phyloP scores from a whole-genome alignment of 345 rosid genomes.

The Sisymbrium altissimum region DNA sequence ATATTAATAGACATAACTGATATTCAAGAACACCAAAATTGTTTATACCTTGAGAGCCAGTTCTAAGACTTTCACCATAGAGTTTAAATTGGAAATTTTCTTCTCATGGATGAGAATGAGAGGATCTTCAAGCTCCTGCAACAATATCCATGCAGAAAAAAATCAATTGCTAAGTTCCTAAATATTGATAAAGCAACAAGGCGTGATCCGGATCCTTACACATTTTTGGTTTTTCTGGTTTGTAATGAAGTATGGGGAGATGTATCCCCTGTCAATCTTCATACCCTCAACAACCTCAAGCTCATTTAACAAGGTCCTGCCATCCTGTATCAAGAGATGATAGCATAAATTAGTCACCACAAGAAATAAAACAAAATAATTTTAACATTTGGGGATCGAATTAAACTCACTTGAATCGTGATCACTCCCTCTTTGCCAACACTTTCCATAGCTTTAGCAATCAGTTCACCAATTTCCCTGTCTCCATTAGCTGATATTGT shows the following conservation, averaged over 20 bases:
- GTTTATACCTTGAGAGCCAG: conserved; percentile 81
- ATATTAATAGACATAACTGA: not conserved
- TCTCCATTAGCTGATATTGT: conserved; percentile 98
- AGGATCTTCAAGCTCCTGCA: conserved; percentile 95
- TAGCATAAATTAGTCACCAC: not conserved
- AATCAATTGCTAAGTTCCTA: not conserved
- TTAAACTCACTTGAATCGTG: conserved; percentile 71
- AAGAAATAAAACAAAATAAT: not conserved
- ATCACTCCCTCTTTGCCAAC: conserved; percentile 99
- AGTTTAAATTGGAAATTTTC: conserved; percentile 75
- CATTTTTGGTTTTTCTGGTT: conserved; percentile 92
- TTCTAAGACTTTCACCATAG: conserved; percentile 87
- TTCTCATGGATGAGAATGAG: conserved; percentile 94
- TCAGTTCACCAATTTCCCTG: conserved; percentile 93
- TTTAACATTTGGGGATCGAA: not conserved
- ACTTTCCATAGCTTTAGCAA: conserved; percentile 99
- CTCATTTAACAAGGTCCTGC: conserved; percentile 87
- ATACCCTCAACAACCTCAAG: conserved; percentile 98
- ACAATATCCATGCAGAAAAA: not conserved
- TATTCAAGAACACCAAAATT: not conserved
- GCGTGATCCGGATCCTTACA: conserved; percentile 41
- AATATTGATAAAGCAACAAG: conserved; percentile 2
- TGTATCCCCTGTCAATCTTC: conserved; percentile 97
- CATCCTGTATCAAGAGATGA: conserved; percentile 55
- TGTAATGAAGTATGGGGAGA: conserved; percentile 91